A percentile compares a stretch with the other conserved stretches of the same genome.
These are phyloP conservation scores for Lactifluus rugatus DNA, from an alignment of 768 basidiomycete species.

Conservation along the genomic window DNA sequence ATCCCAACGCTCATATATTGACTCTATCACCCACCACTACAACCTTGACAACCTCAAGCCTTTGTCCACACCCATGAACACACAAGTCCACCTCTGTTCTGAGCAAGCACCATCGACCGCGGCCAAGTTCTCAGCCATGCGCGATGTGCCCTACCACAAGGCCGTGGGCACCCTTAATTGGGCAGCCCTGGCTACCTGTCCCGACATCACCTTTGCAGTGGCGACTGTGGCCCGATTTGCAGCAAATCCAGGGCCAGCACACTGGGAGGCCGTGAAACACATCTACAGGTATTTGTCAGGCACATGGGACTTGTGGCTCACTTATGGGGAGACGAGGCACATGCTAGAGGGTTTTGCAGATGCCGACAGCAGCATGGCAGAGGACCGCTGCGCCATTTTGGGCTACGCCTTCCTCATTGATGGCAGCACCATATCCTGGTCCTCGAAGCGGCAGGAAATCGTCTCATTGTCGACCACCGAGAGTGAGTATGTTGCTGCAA, in stretches of 20 bases:
- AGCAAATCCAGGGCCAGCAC: background rate
- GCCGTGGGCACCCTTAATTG: constrained; percentile 23
- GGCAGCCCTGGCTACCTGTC: constrained; percentile 14
- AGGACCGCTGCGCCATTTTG: background rate
- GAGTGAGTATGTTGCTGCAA: background rate
- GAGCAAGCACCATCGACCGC: background rate
- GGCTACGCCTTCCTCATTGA: background rate
- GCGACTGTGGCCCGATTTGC: background rate
- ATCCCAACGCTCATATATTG: constrained; percentile 23
- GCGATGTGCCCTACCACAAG: constrained; percentile 17
- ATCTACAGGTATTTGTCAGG: background rate
- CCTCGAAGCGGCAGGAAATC: background rate
- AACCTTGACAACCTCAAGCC: constrained; percentile 26
- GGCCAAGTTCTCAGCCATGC: background rate
- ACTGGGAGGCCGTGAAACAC: background rate
- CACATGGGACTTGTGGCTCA: background rate
- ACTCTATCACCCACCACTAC: constrained; percentile 23
- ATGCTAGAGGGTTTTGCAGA: background rate
- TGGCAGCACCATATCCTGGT: background rate
- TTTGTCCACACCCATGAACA: constrained; percentile 27
- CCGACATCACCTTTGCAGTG: background rate
- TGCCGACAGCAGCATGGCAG: background rate
- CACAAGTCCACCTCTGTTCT: constrained; percentile 6
- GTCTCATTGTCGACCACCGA: background rate
- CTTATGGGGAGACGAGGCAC: background rate